phyloP scores from a whole-genome alignment of 2,329 filamentous ascomycete species.

The Talaromyces rugulosus region DNA sequence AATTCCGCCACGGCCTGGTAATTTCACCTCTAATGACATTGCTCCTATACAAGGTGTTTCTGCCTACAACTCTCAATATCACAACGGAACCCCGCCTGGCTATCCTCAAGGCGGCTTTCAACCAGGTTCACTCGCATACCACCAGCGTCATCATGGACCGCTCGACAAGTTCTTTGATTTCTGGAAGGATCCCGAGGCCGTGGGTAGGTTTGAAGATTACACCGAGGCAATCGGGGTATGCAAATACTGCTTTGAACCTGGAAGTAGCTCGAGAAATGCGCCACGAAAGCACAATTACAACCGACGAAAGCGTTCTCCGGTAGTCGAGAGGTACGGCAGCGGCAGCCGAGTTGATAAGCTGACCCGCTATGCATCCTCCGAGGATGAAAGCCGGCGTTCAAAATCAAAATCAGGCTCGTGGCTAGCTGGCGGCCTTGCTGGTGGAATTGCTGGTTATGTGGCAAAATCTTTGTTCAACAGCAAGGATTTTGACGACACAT shows the following conservation, averaged over 20 bases:
- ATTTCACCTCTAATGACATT: slow-evolving; percentile 11
- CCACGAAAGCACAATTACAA: slow-evolving; percentile 59
- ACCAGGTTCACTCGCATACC: slow-evolving; percentile 41
- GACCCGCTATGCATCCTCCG: slow-evolving; percentile 54
- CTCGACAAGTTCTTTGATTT: slow-evolving; percentile 55
- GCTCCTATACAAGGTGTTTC: not conserved
- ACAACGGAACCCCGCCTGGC: slow-evolving; percentile 1
- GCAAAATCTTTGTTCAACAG: slow-evolving; percentile 51
- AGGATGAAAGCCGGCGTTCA: slow-evolving; percentile 45
- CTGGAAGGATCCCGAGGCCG: slow-evolving; percentile 62
- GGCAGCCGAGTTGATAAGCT: slow-evolving; percentile 54
- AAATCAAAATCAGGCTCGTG: slow-evolving; percentile 46
- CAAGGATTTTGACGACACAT: slow-evolving; percentile 57
- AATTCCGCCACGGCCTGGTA: slow-evolving; percentile 1
- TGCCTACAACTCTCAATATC: not conserved
- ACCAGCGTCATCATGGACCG: slow-evolving; percentile 54
- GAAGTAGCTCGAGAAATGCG: slow-evolving; percentile 52
- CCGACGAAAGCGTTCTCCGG: slow-evolving; percentile 33
- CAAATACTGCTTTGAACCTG: slow-evolving; percentile 61
- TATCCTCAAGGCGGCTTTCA: slow-evolving; percentile 22
- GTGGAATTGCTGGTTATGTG: slow-evolving; percentile 53
- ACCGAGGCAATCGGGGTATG: slow-evolving; percentile 64
- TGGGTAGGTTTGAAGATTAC: slow-evolving; percentile 63
- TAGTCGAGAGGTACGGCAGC: slow-evolving; percentile 42
- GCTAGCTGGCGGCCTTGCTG: slow-evolving; percentile 52